phyloP scores from a whole-genome alignment of 345 rosid genomes.

The Linum lewisii region DNA sequence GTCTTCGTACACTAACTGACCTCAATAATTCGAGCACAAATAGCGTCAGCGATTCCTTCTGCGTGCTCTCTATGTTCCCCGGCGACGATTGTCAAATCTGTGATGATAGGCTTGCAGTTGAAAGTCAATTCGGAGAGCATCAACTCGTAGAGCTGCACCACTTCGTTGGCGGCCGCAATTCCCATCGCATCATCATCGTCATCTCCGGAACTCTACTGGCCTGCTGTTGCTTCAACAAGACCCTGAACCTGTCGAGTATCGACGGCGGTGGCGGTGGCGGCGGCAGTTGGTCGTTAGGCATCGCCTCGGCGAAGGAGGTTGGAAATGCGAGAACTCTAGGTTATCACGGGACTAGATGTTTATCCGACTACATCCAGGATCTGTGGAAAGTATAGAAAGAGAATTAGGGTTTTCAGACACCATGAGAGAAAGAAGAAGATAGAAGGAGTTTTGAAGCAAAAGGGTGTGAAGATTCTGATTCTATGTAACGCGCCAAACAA shows the following conservation, averaged over 20 bases:
- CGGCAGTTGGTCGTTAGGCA: slow-evolving; percentile 39
- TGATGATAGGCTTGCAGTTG: slow-evolving; percentile 95
- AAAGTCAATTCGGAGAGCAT: slow-evolving; percentile 63
- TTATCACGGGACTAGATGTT: slow-evolving; percentile 19
- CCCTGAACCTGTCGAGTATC: slow-evolving; percentile 55
- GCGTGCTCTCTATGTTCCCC: slow-evolving; percentile 76
- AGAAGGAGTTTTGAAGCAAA: no score
- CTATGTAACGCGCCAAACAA: no score
- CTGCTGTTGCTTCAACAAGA: slow-evolving; percentile 52
- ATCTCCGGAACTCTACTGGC: slow-evolving; percentile 26
- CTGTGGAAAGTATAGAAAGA: background rate
- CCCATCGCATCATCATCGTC: slow-evolving; percentile 20
- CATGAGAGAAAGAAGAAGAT: background rate
- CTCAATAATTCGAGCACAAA: slow-evolving; percentile 84
- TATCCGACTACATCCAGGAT: slow-evolving; percentile 23
- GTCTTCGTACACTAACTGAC: slow-evolving; percentile 24
- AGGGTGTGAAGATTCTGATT: no score
- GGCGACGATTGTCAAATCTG: slow-evolving; percentile 92
- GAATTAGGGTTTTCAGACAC: background rate
- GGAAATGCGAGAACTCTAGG: slow-evolving; percentile 22
- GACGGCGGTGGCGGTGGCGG: slow-evolving; percentile 43
- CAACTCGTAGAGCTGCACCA: slow-evolving; percentile 64
- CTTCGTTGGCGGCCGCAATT: slow-evolving; percentile 31
- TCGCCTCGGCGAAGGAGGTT: slow-evolving; percentile 24
- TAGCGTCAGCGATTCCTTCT: slow-evolving; percentile 77